Percentiles rank a stretch among this genome's conserved stretches.
Conservation (phyloP, 2,329 filamentous ascomycete species). For the Pseudogymnoascus sp. region DNA sequence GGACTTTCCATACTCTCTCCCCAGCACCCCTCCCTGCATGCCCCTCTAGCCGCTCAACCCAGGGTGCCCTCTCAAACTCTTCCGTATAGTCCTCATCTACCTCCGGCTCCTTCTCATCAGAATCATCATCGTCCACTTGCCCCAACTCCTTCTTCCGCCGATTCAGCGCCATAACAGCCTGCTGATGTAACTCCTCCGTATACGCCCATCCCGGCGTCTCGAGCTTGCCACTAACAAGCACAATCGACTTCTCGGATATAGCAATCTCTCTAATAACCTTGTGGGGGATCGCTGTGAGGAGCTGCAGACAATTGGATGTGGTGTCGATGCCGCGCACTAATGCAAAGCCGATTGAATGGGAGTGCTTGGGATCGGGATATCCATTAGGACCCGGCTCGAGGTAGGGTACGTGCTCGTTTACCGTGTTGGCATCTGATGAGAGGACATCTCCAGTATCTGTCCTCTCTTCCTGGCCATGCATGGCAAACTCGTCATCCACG, state of each 20-base stretch:
- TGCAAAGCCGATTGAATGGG: constrained; percentile 53
- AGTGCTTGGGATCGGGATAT: constrained; percentile 51
- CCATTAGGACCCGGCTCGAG: constrained; percentile 47
- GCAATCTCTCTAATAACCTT: constrained; percentile 34
- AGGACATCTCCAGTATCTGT: constrained; percentile 10
- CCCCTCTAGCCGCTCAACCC: constrained; percentile 50
- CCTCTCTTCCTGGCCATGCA: constrained; percentile 29
- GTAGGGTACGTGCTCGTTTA: constrained; percentile 52
- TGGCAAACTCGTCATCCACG: constrained; percentile 46
- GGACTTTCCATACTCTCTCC: constrained; percentile 54
- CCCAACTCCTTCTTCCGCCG: constrained; percentile 11
- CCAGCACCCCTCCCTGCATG: constrained; percentile 49
- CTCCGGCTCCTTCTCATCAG: constrained; percentile 9
- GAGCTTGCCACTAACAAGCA: constrained; percentile 60
- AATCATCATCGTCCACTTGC: constrained; percentile 7
- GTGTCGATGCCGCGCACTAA: constrained; percentile 63
- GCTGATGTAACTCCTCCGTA: constrained; percentile 49
- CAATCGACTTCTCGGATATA: constrained; percentile 40
- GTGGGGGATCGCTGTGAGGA: constrained; percentile 52
- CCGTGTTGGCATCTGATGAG: constrained; percentile 24
- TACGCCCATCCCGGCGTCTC: constrained; percentile 64
- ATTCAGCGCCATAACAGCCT: constrained; percentile 15
- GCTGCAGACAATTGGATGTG: constrained; percentile 44
- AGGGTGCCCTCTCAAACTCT: constrained; percentile 38
- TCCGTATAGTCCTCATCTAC: constrained; percentile 20